Evolutionary conservation across 1,139 yeast genomes (phyloP), one percentile per base, ranked within the genome.

Genomic region (Suhomyces taliae): DNA sequence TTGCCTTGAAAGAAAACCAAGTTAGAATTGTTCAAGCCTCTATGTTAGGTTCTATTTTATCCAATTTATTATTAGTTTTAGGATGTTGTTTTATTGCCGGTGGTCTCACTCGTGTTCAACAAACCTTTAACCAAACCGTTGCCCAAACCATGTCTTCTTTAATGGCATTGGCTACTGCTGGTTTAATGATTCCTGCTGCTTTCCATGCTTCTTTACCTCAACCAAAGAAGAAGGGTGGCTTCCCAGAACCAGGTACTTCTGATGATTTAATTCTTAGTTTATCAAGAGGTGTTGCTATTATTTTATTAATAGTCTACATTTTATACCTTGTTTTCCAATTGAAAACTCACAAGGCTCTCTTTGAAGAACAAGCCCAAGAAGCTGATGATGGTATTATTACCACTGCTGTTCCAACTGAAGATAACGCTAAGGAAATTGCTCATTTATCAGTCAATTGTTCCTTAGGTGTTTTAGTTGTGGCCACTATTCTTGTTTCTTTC

Each of bases 51-150:
- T 87, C 96, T 46, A 87, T 93, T 53, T 76, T 93, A 49, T 88
- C 96, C 44, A 93, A 93, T 67, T 71, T 90, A 59, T 73, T 93
- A 52, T 77, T 95, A 51, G 99, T 93, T 6, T 76, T 93, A 51
- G 99, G 99, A n/a, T 87, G 95, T 67, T 90, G 98, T 62, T 95
- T 93, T 64, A 70, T 93, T 32, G 93, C 90, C 42, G 99, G 99
- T 47, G 99, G 99, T 12, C 77, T 85, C 62, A 86, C 88, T 55
- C 80, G 95, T 51, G 78, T 85, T 39, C 95, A 88, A 65, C 99
- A 93, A 67, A 79, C 79, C 4, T 93, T 95, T 70, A 91, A 91
- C 72, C 95, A 87, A 67, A 91, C 98, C 0, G 97, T 91, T 9
- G 99, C 99, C 7, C 98, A 93, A 57, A 90, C 98, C 15, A 93